Base-by-base conservation (phyloP, 2,329 filamentous ascomycete genomes). In the Talaromyces pinophilus region DNA sequence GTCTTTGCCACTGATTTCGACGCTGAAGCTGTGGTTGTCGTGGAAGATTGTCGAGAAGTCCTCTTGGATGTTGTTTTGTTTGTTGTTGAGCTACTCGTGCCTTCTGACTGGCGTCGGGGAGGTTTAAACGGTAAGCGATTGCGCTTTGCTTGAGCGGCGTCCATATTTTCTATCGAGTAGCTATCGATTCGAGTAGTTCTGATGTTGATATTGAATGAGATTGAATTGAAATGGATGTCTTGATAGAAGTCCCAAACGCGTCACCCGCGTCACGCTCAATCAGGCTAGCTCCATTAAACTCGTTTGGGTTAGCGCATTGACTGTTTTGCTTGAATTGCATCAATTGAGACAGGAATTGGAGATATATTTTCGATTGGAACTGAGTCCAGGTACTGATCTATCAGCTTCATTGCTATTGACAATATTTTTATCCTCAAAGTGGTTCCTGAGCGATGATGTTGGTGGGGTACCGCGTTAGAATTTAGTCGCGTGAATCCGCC, bases 71-170 rank as follows among this genome's bases (percentile, higher is more conserved):
- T 69, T 62, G 72, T 72, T 35, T 71, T 65, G 19, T 30, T 57
- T 8, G 67, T 55, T 33, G 69, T 60, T 67, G 71, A 71, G 10
- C 68, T 70, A 35, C 71, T 71, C 33, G 67, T 70, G 48, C 72
- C 63, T n/a, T 73, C 69, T 28, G 74, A 71, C 57, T 75, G 74
- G 17, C 70, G 74, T 59, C 80, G 76, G 2, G 80, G 81, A 44
- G 80, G 79, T 3, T 82, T 82, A 73, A 82, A 82, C n/a, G 80
- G 78, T 19, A 80, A 77, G 15, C 71, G 74, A 62, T 76, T 73
- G 59, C 78, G 75, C 68, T 81, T 82, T 28, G 76, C 62, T 54
- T 63, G 61, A 30, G 65, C 65, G 3, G 44, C n/a, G 8, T 67
- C 65, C 25, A 52, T 38, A 3, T 19, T 57, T 13, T 19, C 15